phyloP scores from a whole-genome alignment of 2,329 filamentous ascomycete species.

The Fusarium domesticum region DNA sequence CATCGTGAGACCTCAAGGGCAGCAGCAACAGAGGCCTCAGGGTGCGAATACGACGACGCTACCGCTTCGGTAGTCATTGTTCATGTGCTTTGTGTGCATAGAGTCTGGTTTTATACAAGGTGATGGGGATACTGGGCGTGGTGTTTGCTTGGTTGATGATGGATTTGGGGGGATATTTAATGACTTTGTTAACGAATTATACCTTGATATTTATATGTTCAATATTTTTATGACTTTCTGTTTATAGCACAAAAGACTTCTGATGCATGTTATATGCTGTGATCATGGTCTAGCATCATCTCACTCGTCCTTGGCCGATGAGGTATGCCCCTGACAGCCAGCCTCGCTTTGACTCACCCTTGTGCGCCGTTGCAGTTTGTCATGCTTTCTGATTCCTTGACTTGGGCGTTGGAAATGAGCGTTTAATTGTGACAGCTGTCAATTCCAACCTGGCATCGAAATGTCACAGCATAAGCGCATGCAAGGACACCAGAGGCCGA shows the following conservation, averaged over 20 bases:
- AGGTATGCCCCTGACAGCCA: too few relatives aligned
- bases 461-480: background rate
- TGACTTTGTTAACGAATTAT: background rate
- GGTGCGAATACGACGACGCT: constrained; percentile 35
- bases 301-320: too few relatives aligned
- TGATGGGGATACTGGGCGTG: constrained; percentile 14
- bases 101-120: constrained; percentile 14
- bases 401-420: too few relatives aligned
- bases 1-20: constrained; percentile 45
- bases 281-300: too few relatives aligned
- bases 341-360: too few relatives aligned
- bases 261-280: too few relatives aligned
- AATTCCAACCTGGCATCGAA: background rate
- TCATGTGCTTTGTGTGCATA: constrained; percentile 5
- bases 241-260: background rate
- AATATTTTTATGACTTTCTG: background rate
- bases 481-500: background rate
- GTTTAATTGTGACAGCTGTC: background rate
- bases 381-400: too few relatives aligned
- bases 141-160: background rate
- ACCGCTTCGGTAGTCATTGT: constrained; percentile 32
- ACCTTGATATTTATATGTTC: background rate
- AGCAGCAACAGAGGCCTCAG: constrained; percentile 32
- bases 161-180: background rate
- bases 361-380: too few relatives aligned